Evolutionary conservation across 805 yeast genomes (phyloP), one percentile per base, ranked within the genome.

Genomic region (Nakazawaea anatomiae): DNA sequence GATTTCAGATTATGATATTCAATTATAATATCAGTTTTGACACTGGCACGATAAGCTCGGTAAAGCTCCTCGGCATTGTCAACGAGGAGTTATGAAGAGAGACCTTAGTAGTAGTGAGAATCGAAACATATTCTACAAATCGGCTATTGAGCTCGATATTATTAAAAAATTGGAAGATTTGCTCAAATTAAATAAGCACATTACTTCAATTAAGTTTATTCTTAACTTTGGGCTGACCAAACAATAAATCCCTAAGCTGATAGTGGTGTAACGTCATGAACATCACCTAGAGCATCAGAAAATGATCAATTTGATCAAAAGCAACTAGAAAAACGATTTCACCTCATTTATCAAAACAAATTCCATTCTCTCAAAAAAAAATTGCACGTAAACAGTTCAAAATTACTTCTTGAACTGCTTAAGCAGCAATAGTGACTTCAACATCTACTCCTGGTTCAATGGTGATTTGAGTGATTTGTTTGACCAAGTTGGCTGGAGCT

Each of bases 391-490:
- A 39, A 39, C 25, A 12, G 25, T 39, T 39, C n/a, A 2, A 4
- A 30, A 10, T 30, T 25, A 38, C 7, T 25, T 30, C 14, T 46
- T 29, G 31, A 47, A 10, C 32, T 60, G 67, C 66, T 82, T 83
- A 83, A 73, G 87, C 87, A 72, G 94, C 91, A 71, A 87, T 83
- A 74, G 92, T 85, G 69, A 87, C 94, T 79, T 87, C 94, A 66
- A 92, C 94, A 83, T 91, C 96, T 71, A 92, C 97, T 87, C 97
- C 98, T 69, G 98, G 96, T 82, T 90, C 96, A 74, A 92, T 86
- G 80, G 96, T 89, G 86, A 90, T 87, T 74, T 91, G 91, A 68
- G 98, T 91, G 80, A 92, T 89, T 79, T 85, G 87, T 87, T 87
- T 90, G 76, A 92, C 96, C 63, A 83, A 75, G 60, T 81, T 78